Evolutionary conservation across 164 flowering plant species (phyloP), one percentile per base, ranked within the genome.

Genomic region (Stephania yunnanensis): DNA sequence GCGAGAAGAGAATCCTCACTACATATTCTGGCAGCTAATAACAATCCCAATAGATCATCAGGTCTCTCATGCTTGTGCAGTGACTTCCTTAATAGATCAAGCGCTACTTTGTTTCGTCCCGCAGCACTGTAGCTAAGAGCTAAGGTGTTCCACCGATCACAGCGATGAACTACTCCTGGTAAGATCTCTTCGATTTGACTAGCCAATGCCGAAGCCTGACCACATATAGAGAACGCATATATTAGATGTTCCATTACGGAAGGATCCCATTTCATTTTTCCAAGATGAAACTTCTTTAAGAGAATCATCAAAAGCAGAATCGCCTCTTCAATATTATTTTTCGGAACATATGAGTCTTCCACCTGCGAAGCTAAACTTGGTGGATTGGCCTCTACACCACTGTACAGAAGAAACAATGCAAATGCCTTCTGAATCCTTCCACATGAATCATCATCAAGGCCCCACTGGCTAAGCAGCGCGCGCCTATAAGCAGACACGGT

Each of bases 301-400:
- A 93, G 87, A 82, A 95, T 87, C 97, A 93, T 87, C 80, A 95
- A 81, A 69, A 95, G 87, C 46, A 95, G 83, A 81, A 91, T 87
- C 69, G 98, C 92, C 81, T 95, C 99, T 81, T 95, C 98, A 61
- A 95, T 76, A 86, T 92, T 95, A 80, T 88, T 90, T 85, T 81
- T 87, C 3, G 98, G 98, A 17, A 93, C 86, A 83, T 85, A 95
- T 7, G 95, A 87, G 45, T 92, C 90, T 25, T 93, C 97, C 73
- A 84, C 75, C 79, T 90, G 97, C 67, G 80, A 86, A 73, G 86
- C 92, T 77, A 91, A 83, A 84, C 91, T 90, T 31, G 97, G 98
- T 76, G 98, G 88, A n/a, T 82, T 76, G 72, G 91, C 97, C 79
- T 95, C 97, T 22, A 93, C 90, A 74, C 98, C 98, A 81, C 97